Conservation (phyloP, 169 alveolate species). For the Neospora caninum region DNA sequence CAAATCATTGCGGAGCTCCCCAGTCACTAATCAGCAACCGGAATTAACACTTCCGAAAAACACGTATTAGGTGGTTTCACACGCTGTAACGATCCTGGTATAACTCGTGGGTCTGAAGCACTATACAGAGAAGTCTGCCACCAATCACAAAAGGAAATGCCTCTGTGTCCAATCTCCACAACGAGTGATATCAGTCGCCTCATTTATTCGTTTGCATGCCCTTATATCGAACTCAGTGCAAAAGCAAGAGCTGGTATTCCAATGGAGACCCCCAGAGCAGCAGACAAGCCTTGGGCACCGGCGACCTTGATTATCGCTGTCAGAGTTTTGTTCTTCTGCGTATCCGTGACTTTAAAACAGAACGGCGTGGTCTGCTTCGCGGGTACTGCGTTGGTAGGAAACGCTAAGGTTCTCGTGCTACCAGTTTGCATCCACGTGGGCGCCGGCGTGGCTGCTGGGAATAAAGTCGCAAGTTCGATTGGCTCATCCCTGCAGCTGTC, state of each 20-base stretch:
- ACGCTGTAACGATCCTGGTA: too few relatives aligned
- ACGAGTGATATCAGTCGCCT: not conserved
- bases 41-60: too few relatives aligned
- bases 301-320: not conserved
- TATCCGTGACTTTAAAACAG: not conserved
- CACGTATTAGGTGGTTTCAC: too few relatives aligned
- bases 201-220: not conserved
- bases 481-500: not conserved
- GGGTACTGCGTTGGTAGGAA: not conserved
- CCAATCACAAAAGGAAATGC: not conserved
- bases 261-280: not conserved
- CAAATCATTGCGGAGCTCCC: too few relatives aligned
- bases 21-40: too few relatives aligned
- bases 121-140: too few relatives aligned
- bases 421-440: not conserved
- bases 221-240: not conserved
- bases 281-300: not conserved
- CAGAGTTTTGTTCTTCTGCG: not conserved
- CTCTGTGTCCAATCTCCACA: not conserved
- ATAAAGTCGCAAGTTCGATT: not conserved
- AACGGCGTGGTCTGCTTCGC: not conserved
- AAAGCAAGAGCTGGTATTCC: not conserved
- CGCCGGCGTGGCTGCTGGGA: not conserved
- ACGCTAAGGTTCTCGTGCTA: not conserved
- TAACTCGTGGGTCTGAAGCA: too few relatives aligned